These are phyloP conservation scores for Epichloe coenophiala DNA, from an alignment of 2,329 filamentous ascomycete species.

Conservation along the genomic window DNA sequence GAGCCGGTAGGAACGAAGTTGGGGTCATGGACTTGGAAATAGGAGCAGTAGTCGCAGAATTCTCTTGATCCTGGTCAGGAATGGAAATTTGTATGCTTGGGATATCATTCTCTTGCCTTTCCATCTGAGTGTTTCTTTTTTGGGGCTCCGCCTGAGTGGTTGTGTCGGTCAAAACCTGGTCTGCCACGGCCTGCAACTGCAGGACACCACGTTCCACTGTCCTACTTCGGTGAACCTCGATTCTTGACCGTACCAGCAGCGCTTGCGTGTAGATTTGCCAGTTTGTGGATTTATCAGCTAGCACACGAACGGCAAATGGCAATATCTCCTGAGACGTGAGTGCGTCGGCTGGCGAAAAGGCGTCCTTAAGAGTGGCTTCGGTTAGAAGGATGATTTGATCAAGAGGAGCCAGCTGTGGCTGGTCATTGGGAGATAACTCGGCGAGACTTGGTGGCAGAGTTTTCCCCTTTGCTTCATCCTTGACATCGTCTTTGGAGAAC, in stretches of 20 bases:
- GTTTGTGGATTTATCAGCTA: constrained; percentile 81
- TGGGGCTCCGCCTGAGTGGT: constrained; percentile 19
- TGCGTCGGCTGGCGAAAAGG: constrained; percentile 66
- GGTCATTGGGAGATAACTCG: constrained; percentile 59
- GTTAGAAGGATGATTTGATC: constrained; percentile 87
- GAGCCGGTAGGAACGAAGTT: constrained; percentile 68
- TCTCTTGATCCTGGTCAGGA: constrained; percentile 16
- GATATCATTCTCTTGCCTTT: constrained; percentile 19
- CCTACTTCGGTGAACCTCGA: constrained; percentile 75
- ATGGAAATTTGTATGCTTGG: constrained; percentile 33
- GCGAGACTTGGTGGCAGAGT: constrained; percentile 47
- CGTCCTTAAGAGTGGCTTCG: constrained; percentile 79
- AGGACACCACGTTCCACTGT: constrained; percentile 82
- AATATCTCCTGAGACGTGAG: constrained; percentile 88
- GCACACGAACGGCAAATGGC: constrained; percentile 77
- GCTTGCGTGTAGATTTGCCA: constrained; percentile 98
- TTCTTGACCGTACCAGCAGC: constrained; percentile 73
- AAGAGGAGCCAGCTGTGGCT: constrained; percentile 68
- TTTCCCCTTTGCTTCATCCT: constrained; percentile 20
- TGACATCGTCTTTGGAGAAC: constrained; percentile 47
- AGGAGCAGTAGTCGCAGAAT: constrained; percentile 1
- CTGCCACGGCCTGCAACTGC: constrained; percentile 87
- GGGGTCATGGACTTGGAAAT: constrained; percentile 28
- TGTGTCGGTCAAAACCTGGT: constrained; percentile 87
- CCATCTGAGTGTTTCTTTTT: constrained; percentile 13